Evolutionary conservation across 1,139 yeast species (phyloP), one percentile per base, ranked within the genome.

Genomic region (Candida tetrigidarum): DNA sequence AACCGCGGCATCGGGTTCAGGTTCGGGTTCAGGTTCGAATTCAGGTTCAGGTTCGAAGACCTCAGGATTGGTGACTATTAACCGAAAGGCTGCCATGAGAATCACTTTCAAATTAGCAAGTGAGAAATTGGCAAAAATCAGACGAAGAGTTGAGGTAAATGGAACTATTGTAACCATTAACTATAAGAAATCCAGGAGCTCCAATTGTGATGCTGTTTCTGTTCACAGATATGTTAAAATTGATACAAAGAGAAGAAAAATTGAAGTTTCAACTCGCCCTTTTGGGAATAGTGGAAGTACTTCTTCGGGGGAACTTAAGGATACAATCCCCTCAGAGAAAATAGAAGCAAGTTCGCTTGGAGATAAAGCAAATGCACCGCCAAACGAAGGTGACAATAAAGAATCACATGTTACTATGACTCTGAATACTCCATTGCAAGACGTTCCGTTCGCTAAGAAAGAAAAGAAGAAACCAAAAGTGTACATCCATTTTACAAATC

Each of bases 201-300:
- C 32, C 3, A n/a, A 10, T 19, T 6, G n/a, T 2, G 14, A 26
- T 4, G 23, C 22, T n/a, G 15, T 26, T n/a, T 28, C 34, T 18
- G 42, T 47, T n/a, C 47, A 45, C 32, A 50, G 71, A 40, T 70
- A 59, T 44, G 66, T 70, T 23, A 66, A 55, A 43, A 67, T 69
- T 11, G 48, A 51, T 10, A 60, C 66, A 6, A 60, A 54, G 39
- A 49, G 57, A 20, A 59, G 56, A 44, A 60, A 49, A 28, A 37
- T 50, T 29, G 49, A 44, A 18, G 39, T 41, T 8, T 52, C 53
- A 2, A 27, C 32, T 5, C 29, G 16, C 4, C 60, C 60, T 11
- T 57, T 57, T 39, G 20, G 14, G 2, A 41, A 40, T 5, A 15
- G n/a, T n/a, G n/a, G n/a, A n/a, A n/a, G n/a, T n/a, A n/a, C n/a